Percentiles rank a stretch among this genome's conserved stretches.
phyloP scores from a whole-genome alignment of 2,329 filamentous ascomycete species.

The Orbilia javanica region DNA sequence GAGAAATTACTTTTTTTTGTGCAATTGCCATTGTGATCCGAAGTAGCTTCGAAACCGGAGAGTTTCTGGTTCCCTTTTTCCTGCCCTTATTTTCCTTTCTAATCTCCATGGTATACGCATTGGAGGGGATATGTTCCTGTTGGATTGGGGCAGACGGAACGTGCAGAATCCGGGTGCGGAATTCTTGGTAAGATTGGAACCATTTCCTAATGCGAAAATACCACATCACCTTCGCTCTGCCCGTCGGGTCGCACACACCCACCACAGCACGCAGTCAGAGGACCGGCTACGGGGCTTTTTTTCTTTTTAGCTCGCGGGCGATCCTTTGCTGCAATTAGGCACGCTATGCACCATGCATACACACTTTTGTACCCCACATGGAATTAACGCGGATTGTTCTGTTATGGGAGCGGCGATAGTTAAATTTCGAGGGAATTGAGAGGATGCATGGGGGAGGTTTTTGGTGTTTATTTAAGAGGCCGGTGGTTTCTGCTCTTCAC shows the following conservation, averaged over 20 bases:
- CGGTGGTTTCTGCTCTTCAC: background rate
- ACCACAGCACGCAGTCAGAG: too few relatives aligned
- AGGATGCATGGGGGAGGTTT: background rate
- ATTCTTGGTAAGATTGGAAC: background rate
- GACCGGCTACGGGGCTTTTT: too few relatives aligned
- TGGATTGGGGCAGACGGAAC: slow-evolving; percentile 4
- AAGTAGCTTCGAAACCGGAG: background rate
- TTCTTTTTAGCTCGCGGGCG: too few relatives aligned
- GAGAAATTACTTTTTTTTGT: background rate
- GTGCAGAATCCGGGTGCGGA: background rate
- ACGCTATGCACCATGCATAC: background rate
- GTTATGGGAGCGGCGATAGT: background rate
- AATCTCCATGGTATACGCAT: too few relatives aligned
- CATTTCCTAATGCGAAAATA: slow-evolving; percentile 30
- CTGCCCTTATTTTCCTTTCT: background rate
- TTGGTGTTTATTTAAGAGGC: background rate
- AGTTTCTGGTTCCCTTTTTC: background rate
- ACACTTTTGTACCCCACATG: background rate
- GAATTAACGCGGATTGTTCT: slow-evolving; percentile 18
- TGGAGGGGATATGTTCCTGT: too few relatives aligned
- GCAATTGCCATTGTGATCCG: background rate
- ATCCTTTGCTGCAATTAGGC: background rate
- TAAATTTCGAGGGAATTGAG: background rate
- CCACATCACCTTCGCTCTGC: background rate
- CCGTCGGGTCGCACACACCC: too few relatives aligned